Conservation (phyloP, 1,284 basidiomycete species). For the Phellopilus nigrolimitatus region DNA sequence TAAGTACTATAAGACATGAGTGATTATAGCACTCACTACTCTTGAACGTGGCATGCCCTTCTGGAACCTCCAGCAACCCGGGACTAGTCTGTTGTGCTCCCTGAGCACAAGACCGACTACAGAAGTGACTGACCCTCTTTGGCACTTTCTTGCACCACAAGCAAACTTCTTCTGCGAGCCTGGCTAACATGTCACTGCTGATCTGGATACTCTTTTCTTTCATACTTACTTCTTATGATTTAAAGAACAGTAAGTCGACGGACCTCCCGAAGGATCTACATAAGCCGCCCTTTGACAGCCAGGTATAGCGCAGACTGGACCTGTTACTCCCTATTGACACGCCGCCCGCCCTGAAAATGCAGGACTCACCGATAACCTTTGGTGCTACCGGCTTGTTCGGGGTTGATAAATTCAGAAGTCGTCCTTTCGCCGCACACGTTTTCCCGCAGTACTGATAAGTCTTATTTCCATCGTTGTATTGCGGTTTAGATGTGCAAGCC, state of each 20-base stretch:
- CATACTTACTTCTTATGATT: conserved; percentile 42
- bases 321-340: neutral
- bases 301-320: conserved; percentile 46
- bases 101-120: conserved; percentile 46
- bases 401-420: neutral
- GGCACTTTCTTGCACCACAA: conserved; percentile 49
- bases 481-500: too few relatives aligned
- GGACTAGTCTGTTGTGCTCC: conserved; percentile 49
- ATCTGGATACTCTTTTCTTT: conserved; percentile 24
- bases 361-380: neutral
- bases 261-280: conserved; percentile 30
- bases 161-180: conserved; percentile 42
- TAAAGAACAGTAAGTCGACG: conserved; percentile 43
- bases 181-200: conserved; percentile 4
- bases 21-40: conserved; percentile 41
- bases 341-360: neutral
- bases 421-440: conserved; percentile 29
- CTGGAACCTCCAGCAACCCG: conserved; percentile 52
- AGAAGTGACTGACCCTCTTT: conserved; percentile 57
- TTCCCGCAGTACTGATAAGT: conserved; percentile 42
- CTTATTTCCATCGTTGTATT: too few relatives aligned
- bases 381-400: neutral
- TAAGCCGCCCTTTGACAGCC: conserved; percentile 45
- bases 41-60: conserved; percentile 53
- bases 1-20: conserved; percentile 2